Evolutionary conservation across 1,139 yeast genomes (phyloP), one percentile per base, ranked within the genome.

Genomic region (Suhomyces yuchorum): DNA sequence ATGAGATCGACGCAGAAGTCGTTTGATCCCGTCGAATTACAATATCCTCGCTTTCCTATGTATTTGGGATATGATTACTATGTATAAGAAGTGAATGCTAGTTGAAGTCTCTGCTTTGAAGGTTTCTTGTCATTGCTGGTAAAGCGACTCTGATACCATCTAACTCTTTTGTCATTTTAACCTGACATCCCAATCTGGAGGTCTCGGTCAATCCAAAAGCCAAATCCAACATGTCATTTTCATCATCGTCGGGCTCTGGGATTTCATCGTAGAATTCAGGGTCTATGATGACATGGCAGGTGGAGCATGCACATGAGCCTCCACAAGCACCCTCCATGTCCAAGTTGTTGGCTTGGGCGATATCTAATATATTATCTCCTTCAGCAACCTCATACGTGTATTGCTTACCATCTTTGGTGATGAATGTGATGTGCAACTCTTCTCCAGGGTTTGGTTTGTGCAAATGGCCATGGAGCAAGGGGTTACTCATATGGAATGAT

Each of bases 301-400:
- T 93, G 3, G 97, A 91, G 65, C 99, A 93, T 1, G 99, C 99
- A 74, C 99, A 93, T 2, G 97, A 90, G 2, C 99, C 99, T 33
- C 99, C 99, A 70, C 99, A 93, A 0, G 99, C 99, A 40, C 99
- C 96, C 65, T 93, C 99, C 92, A 93, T 91, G 59, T 93, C 99
- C 52, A 93, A 70, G 59, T 91, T 87, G 62, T 92, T 73, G 3
- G 96, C 96, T 70, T 93, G 99, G 6, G 98, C 99, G 49, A 93
- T 91, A 65, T 93, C 99, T 64, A 93, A 73, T 40, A 93, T 63
- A 42, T 92, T 85, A 62, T 93, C 99, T 8, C 98, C 99, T 56
- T 87, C 97, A 2, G 95, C 87, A 1, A 87, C 98, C 61, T 91
- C 97, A 57, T 80, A 81, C 1, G 87, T 82, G 53, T 81, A 74